Conservation (phyloP, 2,329 filamentous ascomycete species). For the Talaromyces sp. region DNA sequence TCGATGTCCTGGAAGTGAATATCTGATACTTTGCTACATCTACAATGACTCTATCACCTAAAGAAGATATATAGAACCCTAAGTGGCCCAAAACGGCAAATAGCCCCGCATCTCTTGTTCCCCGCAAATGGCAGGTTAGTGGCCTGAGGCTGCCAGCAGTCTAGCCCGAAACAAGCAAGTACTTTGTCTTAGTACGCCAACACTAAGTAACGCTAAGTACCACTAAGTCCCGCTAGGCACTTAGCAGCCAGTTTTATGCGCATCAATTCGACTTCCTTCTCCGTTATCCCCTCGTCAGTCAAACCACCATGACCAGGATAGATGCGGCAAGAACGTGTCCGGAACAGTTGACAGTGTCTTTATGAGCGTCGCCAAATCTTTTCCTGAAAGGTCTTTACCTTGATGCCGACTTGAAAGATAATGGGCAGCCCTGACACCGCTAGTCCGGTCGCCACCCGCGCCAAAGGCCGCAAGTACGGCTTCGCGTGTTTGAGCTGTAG, state of each 20-base stretch:
- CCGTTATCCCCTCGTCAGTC: not conserved
- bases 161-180: not conserved
- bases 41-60: not conserved
- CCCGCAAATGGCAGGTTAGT: not conserved
- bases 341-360: not conserved
- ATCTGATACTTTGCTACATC: too few relatives aligned
- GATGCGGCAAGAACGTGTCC: not conserved
- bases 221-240: not conserved
- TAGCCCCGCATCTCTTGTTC: not conserved
- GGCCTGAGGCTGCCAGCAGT: not conserved
- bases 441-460: not conserved
- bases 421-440: not conserved
- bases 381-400: not conserved
- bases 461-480: conserved; percentile 16
- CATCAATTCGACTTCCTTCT: not conserved
- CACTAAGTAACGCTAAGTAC: not conserved
- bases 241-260: not conserved
- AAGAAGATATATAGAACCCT: not conserved
- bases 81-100: not conserved
- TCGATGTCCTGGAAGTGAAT: too few relatives aligned
- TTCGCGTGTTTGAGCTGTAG: conserved; percentile 25
- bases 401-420: not conserved
- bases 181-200: not conserved
- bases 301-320: not conserved
- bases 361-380: not conserved